These are phyloP conservation scores for Mucor racemosus DNA, from an alignment of 371 early-diverging fungal genomes.

Conservation along the genomic window DNA sequence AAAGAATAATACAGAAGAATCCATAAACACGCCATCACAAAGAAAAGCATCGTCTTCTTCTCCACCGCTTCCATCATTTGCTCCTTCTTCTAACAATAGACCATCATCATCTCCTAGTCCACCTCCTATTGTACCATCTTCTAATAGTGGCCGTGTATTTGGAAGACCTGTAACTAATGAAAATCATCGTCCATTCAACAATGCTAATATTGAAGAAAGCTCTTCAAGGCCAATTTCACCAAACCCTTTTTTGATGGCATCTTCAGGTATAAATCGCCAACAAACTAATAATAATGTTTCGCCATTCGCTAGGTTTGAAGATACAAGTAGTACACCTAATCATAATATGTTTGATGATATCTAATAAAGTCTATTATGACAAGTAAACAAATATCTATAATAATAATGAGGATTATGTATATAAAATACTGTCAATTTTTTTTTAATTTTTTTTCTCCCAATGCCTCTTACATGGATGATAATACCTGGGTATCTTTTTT, in stretches of 20 bases:
- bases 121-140: neutral
- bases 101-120: neutral
- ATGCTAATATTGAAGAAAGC: neutral
- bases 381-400: neutral
- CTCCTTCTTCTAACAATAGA: neutral
- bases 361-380: neutral
- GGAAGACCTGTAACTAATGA: constrained; percentile 27
- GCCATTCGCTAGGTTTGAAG: constrained; percentile 31
- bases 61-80: neutral
- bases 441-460: neutral
- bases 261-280: constrained; percentile 12
- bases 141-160: constrained; percentile 32
- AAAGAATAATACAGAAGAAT: constrained; percentile 8
- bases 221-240: constrained; percentile 40
- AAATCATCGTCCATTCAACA: constrained; percentile 9
- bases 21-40: neutral
- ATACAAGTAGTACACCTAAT: constrained; percentile 3
- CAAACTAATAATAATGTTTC: constrained; percentile 12
- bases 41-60: constrained; percentile 3
- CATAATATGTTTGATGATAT: constrained; percentile 21
- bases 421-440: too few species aligned
- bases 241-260: constrained; percentile 24
- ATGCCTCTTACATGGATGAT: constrained; percentile 19
- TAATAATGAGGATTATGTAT: neutral
- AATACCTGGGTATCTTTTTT: neutral